phyloP scores from a whole-genome alignment of 2,329 filamentous ascomycete species.

The Arthrobotrys megalospora region DNA sequence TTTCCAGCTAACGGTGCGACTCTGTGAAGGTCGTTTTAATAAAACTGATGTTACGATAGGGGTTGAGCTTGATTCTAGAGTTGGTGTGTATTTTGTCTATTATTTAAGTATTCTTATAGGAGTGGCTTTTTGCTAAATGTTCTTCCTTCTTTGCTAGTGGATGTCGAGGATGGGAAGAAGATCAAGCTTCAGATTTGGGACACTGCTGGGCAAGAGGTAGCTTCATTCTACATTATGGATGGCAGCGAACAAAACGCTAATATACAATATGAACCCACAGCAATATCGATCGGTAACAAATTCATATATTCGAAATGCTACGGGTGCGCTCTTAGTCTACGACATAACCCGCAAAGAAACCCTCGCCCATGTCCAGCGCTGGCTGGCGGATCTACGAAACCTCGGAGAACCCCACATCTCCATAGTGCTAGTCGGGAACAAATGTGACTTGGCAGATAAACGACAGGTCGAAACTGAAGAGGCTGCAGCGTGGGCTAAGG shows the following conservation, averaged over 20 bases:
- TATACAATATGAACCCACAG: neutral
- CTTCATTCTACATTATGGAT: slow-evolving; percentile 67
- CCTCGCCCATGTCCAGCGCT: slow-evolving; percentile 89
- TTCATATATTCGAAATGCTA: slow-evolving; percentile 87
- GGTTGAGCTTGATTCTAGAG: slow-evolving; percentile 77
- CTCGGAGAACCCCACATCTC: slow-evolving; percentile 97
- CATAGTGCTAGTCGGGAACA: slow-evolving; percentile 95
- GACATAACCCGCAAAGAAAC: slow-evolving; percentile 90
- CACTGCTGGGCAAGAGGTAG: slow-evolving; percentile 79
- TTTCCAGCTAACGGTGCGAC: slow-evolving; percentile 75
- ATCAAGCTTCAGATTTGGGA: slow-evolving; percentile 76
- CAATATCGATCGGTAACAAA: slow-evolving; percentile 73
- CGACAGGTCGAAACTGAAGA: slow-evolving; percentile 86
- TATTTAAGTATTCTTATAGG: slow-evolving; percentile 66
- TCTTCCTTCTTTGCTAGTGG: slow-evolving; percentile 12
- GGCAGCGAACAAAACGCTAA: neutral
- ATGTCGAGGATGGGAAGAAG: slow-evolving; percentile 60
- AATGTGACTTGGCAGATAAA: slow-evolving; percentile 83
- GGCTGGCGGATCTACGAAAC: slow-evolving; percentile 92
- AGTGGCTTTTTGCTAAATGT: neutral
- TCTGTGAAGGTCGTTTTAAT: slow-evolving; percentile 80
- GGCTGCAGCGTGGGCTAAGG: slow-evolving; percentile 88
- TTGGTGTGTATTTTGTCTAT: slow-evolving; percentile 69
- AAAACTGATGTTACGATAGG: slow-evolving; percentile 79
- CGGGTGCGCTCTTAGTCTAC: slow-evolving; percentile 87